phyloP scores from a whole-genome alignment of 805 yeast species.

The Cyberlindnera misumaiensis region DNA sequence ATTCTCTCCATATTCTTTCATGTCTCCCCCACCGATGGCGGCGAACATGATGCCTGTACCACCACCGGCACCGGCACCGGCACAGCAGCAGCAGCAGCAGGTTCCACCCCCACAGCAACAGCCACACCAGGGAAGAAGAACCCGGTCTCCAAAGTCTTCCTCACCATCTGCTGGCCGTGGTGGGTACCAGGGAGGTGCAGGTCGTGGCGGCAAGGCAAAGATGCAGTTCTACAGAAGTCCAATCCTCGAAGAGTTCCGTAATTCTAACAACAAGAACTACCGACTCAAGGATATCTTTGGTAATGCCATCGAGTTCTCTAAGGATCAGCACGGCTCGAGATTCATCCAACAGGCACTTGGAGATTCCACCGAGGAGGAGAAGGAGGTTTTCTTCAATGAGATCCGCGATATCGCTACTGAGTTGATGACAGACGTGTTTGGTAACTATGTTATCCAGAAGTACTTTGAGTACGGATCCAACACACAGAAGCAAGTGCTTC shows the following conservation, averaged over 20 bases:
- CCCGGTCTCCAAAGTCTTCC: slow-evolving; percentile 20
- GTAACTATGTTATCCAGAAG: slow-evolving; percentile 94
- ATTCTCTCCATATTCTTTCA: slow-evolving; percentile 23
- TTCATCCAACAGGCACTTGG: slow-evolving; percentile 88
- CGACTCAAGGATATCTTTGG: slow-evolving; percentile 72
- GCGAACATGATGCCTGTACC: slow-evolving; percentile 6
- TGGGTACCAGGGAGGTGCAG: slow-evolving; percentile 5
- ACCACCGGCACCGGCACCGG: slow-evolving; percentile 1
- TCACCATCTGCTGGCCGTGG: slow-evolving; percentile 18
- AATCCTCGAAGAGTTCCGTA: slow-evolving; percentile 76
- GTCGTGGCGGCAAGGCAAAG: slow-evolving; percentile 16
- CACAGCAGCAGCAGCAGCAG: neutral
- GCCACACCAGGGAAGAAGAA: slow-evolving; percentile 9
- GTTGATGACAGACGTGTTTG: slow-evolving; percentile 93
- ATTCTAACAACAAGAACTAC: slow-evolving; percentile 49
- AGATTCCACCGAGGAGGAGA: slow-evolving; percentile 56
- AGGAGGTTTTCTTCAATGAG: slow-evolving; percentile 78
- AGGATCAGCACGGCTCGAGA: slow-evolving; percentile 96
- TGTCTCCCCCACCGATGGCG: slow-evolving; percentile 14
- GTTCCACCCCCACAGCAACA: neutral
- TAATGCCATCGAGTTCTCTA: slow-evolving; percentile 83
- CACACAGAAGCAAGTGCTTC: slow-evolving; percentile 61
- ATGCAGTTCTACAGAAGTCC: slow-evolving; percentile 67
- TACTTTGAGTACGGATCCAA: slow-evolving; percentile 77
- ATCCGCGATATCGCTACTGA: slow-evolving; percentile 67